phyloP scores from a whole-genome alignment of 164 flowering plant species.

The Liquidambar formosana region DNA sequence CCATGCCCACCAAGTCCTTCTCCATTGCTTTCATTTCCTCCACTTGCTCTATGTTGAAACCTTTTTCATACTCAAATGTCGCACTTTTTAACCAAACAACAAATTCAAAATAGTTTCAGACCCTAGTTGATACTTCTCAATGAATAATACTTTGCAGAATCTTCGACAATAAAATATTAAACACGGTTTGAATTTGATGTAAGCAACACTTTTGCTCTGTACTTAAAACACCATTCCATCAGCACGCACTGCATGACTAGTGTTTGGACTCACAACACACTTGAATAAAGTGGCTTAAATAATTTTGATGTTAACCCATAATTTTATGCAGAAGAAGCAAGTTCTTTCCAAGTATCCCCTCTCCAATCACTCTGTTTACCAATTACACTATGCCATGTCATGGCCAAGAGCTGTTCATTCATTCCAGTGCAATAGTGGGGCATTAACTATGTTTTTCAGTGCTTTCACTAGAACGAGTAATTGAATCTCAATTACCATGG shows the following conservation, averaged over 20 bases:
- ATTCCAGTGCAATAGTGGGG: background rate
- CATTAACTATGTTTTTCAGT: background rate
- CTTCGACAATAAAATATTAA: background rate
- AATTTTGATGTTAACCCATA: background rate
- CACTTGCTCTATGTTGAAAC: conserved; percentile 62
- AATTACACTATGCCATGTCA: background rate
- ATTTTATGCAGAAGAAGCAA: background rate
- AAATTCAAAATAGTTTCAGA: conserved; percentile 1
- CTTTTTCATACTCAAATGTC: conserved; percentile 73
- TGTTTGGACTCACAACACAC: too few relatives aligned
- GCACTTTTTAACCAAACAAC: conserved; percentile 33
- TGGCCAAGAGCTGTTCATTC: background rate
- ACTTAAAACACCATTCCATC: background rate
- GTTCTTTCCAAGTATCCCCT: background rate
- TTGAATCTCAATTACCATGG: background rate
- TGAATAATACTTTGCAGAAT: background rate
- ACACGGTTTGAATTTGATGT: background rate
- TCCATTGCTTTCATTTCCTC: conserved; percentile 74
- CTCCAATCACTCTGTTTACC: background rate
- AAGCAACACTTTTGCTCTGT: background rate
- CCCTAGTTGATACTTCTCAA: background rate
- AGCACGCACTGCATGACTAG: background rate
- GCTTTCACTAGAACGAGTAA: background rate
- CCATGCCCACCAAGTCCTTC: conserved; percentile 59
- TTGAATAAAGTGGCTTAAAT: too few relatives aligned